Base-by-base conservation (phyloP, 495 filamentous ascomycete species). In the Tetracladium setigerum region DNA sequence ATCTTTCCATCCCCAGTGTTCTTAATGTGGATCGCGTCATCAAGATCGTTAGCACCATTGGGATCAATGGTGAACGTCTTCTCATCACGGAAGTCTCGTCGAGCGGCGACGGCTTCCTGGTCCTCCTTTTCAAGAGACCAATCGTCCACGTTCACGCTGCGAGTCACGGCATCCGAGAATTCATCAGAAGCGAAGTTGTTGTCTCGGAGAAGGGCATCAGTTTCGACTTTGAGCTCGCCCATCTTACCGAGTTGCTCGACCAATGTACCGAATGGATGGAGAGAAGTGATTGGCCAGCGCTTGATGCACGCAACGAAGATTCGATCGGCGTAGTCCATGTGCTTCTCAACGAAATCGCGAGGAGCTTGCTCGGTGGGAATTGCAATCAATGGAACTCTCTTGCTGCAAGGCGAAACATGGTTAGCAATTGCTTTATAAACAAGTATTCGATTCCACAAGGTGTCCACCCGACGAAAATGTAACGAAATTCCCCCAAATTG, bases 261-360 rank as follows among this genome's bases (percentile, higher is more conserved):
- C 37, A 98, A 80, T 5, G 94, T 98, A 57, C 92, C 92, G 54
- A 98, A 98, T 13, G 92, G 92, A 66, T 98, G 92, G 30, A 98
- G 80, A 9, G 94, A 97, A n/a, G 92, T 98, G 62, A 98, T 98
- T 22, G 92, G 92, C 92, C 92, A 98, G 52, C 92, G 79, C 72
- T 98, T 98, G 68, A 98, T 98, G 68, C 91, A 96, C 18, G 92
- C 92, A 51, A 98, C 94, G 48, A 97, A 97, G 55, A 97, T 98
- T 54, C 89, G 84, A 64, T 94, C 95, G 38, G 89, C 86, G 62
- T 96, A 98, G 6, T 95, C 86, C 63, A 96, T 89, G 62, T 98
- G 92, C 64, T 91, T 95, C 74, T 98, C 92, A 35, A 98, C 92
- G 54, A 98, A 98, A 70, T 97, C 92, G 14, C 89, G 83, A 2